A percentile compares a stretch with the other conserved stretches of the same genome.
phyloP scores from a whole-genome alignment of 1,284 basidiomycete genomes.

The Cryptococcus wingfieldii region DNA sequence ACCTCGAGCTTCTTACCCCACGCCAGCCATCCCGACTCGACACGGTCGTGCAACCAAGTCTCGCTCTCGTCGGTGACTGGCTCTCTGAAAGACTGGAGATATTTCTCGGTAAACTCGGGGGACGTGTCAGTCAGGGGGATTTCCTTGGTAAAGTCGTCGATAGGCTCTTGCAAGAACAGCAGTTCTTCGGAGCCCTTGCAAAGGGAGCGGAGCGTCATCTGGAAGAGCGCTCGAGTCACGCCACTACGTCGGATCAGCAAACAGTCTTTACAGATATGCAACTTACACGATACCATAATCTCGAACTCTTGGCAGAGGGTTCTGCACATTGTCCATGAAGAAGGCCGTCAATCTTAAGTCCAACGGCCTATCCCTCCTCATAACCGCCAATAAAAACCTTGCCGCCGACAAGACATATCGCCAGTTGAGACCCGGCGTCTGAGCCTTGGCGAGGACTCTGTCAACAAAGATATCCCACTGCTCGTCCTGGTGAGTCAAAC shows the following conservation, averaged over 20 bases:
- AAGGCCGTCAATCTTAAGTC: constrained; percentile 64
- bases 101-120: constrained; percentile 57
- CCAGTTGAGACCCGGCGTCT: constrained; percentile 63
- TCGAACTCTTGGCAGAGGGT: constrained; percentile 77
- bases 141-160: constrained; percentile 64
- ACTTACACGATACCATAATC: constrained; percentile 65
- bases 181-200: constrained; percentile 58
- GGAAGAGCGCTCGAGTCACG: constrained; percentile 67
- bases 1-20: constrained; percentile 73
- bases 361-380: constrained; percentile 69
- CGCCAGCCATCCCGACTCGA: constrained; percentile 76
- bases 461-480: constrained; percentile 50
- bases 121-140: constrained; percentile 53
- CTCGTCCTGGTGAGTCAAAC: constrained; percentile 43
- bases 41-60: constrained; percentile 61
- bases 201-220: constrained; percentile 81
- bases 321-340: constrained; percentile 64
- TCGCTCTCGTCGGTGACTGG: constrained; percentile 38
- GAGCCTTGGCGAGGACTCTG: constrained; percentile 65
- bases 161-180: constrained; percentile 74
- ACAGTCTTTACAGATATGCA: not conserved
- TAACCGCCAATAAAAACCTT: constrained; percentile 66
- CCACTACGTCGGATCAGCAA: constrained; percentile 53
- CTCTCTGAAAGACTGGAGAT: constrained; percentile 52
- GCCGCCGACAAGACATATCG: constrained; percentile 76